Conservation (phyloP, 2,329 filamentous ascomycete genomes). For the Apiospora rasikravindrae region DNA sequence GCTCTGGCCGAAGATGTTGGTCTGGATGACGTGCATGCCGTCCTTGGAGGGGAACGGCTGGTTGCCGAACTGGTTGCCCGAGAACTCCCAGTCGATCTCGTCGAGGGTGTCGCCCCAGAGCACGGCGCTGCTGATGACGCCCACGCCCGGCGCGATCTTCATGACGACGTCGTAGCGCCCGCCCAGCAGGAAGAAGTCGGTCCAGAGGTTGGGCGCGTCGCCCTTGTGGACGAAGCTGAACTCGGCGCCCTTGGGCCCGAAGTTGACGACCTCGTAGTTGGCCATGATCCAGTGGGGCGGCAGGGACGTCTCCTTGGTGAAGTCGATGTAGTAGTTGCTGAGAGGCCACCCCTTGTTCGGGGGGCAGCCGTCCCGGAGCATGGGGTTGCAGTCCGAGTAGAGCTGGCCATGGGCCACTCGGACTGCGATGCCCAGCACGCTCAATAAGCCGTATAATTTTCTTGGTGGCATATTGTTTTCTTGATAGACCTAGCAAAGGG, state of each 20-base stretch:
- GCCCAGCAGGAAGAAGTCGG: constrained; percentile 40
- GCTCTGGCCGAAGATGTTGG: constrained; percentile 31
- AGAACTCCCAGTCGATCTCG: constrained; percentile 41
- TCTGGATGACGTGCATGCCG: constrained; percentile 35
- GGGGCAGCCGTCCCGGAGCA: constrained; percentile 31
- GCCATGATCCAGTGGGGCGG: constrained; percentile 35
- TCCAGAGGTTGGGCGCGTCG: constrained; percentile 36
- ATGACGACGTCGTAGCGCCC: constrained; percentile 40
- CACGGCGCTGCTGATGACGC: constrained; percentile 35
- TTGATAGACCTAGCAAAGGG: constrained; percentile 28
- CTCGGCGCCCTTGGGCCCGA: constrained; percentile 36
- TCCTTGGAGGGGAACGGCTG: constrained; percentile 37
- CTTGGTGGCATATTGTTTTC: constrained; percentile 30
- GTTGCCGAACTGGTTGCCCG: constrained; percentile 38
- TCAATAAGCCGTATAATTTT: constrained; percentile 32
- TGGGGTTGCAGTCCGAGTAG: constrained; percentile 38
- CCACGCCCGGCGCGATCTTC: constrained; percentile 39
- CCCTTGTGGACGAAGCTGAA: constrained; percentile 36
- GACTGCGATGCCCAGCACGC: constrained; percentile 31
- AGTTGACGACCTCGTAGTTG: constrained; percentile 33
- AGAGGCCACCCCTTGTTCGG: constrained; percentile 28
- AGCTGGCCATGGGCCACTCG: constrained; percentile 34
- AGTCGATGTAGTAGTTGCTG: constrained; percentile 39
- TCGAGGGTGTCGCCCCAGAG: constrained; percentile 40
- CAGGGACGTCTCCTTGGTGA: constrained; percentile 34